Evolutionary conservation across 2,329 filamentous ascomycete genomes (phyloP).

Genomic region (Trichoderma asperellum): DNA sequence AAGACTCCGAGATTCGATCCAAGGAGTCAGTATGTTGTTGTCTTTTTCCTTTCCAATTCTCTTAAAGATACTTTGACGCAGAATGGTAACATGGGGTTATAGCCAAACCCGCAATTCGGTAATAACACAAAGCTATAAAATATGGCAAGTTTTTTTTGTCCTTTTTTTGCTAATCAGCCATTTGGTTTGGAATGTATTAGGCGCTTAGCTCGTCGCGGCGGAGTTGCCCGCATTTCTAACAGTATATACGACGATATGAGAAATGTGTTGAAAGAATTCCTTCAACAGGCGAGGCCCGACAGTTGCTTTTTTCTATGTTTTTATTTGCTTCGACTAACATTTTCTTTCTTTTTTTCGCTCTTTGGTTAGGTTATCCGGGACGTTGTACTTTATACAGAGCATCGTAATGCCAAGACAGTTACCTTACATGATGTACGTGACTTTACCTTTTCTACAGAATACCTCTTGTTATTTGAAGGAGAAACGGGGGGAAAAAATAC

Average conservation of each 20-base stretch:
- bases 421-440: conserved; percentile 61
- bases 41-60: not conserved
- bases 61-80: not conserved
- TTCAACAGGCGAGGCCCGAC: conserved; percentile 49
- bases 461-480: no score
- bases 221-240: conserved; percentile 73
- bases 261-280: conserved; percentile 51
- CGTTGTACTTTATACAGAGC: conserved; percentile 56
- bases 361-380: conserved; percentile 54
- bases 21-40: conserved; percentile 54
- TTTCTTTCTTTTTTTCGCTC: not conserved
- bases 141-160: not conserved
- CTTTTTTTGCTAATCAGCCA: not conserved
- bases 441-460: conserved; percentile 17
- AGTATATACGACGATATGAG: conserved; percentile 67
- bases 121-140: conserved; percentile 39
- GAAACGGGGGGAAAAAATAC: not conserved
- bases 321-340: not conserved
- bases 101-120: conserved; percentile 62
- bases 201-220: conserved; percentile 73
- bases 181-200: conserved; percentile 44
- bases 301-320: not conserved
- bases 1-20: conserved; percentile 40
- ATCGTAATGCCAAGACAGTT: conserved; percentile 63
- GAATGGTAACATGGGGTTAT: not conserved